These are phyloP conservation scores for Aspergillus funiculosus DNA, from an alignment of 495 filamentous ascomycete species.

Conservation along the genomic window DNA sequence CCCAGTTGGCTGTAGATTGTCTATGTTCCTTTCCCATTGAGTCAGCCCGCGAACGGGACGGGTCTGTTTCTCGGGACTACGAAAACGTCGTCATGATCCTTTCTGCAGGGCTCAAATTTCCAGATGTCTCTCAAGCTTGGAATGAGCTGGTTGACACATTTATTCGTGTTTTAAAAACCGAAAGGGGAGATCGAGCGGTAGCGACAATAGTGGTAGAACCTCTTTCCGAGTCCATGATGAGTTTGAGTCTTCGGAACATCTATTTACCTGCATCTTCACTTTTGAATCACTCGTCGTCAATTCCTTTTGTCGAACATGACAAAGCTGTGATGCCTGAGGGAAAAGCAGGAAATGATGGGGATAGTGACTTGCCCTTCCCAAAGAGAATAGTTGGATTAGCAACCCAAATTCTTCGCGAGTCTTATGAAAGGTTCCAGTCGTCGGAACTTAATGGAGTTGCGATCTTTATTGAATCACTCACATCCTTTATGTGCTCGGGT, in stretches of 20 bases:
- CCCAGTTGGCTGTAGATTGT: constrained; percentile 29
- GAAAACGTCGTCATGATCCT: constrained; percentile 64
- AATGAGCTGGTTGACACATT: constrained; percentile 53
- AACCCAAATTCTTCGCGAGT: constrained; percentile 22
- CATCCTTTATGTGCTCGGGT: constrained; percentile 37
- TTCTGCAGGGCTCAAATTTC: constrained; percentile 52
- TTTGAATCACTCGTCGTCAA: constrained; percentile 30
- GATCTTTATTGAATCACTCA: constrained; percentile 36
- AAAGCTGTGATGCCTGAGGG: neutral
- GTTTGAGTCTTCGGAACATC: constrained; percentile 15
- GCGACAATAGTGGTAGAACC: constrained; percentile 64
- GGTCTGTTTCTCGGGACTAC: constrained; percentile 51
- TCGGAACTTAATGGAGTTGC: constrained; percentile 23
- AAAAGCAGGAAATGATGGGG: neutral
- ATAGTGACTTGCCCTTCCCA: constrained; percentile 19
- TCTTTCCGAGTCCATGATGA: constrained; percentile 48
- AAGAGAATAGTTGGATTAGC: constrained; percentile 25
- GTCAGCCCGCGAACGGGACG: constrained; percentile 40
- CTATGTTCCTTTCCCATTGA: constrained; percentile 37
- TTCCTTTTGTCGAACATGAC: constrained; percentile 25
- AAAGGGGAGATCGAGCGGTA: constrained; percentile 60
- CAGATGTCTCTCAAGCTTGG: constrained; percentile 49
- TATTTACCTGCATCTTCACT: constrained; percentile 31
- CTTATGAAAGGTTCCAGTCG: constrained; percentile 28
- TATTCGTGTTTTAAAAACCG: constrained; percentile 51